A percentile compares a stretch with the other conserved stretches of the same genome.
Evolutionary conservation across 495 filamentous ascomycete species (phyloP).

Genomic region (Podospora australis): DNA sequence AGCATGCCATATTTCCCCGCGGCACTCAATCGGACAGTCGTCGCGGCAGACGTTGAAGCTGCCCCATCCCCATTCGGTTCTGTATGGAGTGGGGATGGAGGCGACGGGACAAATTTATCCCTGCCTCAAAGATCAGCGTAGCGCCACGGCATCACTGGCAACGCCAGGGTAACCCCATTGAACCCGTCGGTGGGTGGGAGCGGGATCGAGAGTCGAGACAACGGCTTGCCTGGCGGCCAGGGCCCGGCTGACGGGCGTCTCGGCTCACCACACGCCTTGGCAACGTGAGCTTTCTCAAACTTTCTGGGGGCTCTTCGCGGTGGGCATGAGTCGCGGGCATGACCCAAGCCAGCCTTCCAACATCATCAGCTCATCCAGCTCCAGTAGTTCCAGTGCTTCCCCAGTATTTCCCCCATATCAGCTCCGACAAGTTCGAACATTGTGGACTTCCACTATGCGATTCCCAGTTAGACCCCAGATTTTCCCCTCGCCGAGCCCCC

Average conservation of each 20-base stretch:
- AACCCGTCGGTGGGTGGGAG: background rate
- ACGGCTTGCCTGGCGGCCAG: background rate
- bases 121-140: background rate
- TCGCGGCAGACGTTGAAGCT: slow-evolving; percentile 33
- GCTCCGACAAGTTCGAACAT: too few species aligned
- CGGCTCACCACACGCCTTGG: too few species aligned
- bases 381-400: too few species aligned
- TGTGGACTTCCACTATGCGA: too few species aligned
- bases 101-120: slow-evolving; percentile 34
- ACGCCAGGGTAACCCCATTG: slow-evolving; percentile 6
- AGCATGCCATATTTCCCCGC: slow-evolving; percentile 28
- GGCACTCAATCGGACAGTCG: slow-evolving; percentile 20
- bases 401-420: too few species aligned
- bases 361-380: too few species aligned
- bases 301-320: background rate
- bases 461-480: too few species aligned
- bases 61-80: slow-evolving; percentile 17
- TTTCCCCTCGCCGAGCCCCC: too few species aligned
- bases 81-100: slow-evolving; percentile 21
- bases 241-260: background rate
- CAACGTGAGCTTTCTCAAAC: too few species aligned
- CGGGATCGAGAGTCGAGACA: background rate
- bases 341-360: too few species aligned
- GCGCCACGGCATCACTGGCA: slow-evolving; percentile 2
- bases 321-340: too few species aligned